These are phyloP conservation scores for Acrasis kona DNA, from an alignment of 78 protist species.

Conservation along the genomic window DNA sequence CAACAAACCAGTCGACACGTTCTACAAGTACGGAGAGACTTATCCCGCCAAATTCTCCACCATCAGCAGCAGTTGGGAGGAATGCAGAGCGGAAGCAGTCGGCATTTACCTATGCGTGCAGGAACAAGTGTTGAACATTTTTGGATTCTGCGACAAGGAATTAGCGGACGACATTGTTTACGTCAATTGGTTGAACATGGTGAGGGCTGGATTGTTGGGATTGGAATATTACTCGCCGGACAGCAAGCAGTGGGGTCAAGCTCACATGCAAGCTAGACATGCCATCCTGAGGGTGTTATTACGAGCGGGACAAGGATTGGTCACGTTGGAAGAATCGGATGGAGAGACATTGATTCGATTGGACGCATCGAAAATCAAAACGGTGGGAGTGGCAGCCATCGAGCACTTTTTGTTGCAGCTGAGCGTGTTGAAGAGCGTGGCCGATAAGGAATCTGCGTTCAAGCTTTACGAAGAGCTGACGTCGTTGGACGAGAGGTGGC, in stretches of 20 bases:
- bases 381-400: constrained; percentile 40
- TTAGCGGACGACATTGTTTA: constrained; percentile 26
- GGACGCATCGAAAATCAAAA: constrained; percentile 39
- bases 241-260: constrained; percentile 29
- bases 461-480: no score
- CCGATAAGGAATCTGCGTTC: no score
- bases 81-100: constrained; percentile 67
- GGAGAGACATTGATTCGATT: background rate
- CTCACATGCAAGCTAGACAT: constrained; percentile 70
- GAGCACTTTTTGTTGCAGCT: constrained; percentile 26
- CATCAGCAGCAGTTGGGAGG: constrained; percentile 34
- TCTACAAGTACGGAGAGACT: constrained; percentile 51
- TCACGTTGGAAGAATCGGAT: constrained; percentile 4
- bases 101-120: constrained; percentile 36
- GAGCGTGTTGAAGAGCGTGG: no score
- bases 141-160: constrained; percentile 27
- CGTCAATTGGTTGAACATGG: constrained; percentile 71
- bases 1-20: constrained; percentile 21
- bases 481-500: no score
- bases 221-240: constrained; percentile 63
- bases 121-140: constrained; percentile 28
- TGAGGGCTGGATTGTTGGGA: constrained; percentile 53
- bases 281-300: constrained; percentile 46
- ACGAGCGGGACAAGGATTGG: constrained; percentile 32
- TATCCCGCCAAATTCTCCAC: constrained; percentile 32